These are phyloP conservation scores for Talaromyces ruber DNA, from an alignment of 495 filamentous ascomycete species.

Conservation along the genomic window DNA sequence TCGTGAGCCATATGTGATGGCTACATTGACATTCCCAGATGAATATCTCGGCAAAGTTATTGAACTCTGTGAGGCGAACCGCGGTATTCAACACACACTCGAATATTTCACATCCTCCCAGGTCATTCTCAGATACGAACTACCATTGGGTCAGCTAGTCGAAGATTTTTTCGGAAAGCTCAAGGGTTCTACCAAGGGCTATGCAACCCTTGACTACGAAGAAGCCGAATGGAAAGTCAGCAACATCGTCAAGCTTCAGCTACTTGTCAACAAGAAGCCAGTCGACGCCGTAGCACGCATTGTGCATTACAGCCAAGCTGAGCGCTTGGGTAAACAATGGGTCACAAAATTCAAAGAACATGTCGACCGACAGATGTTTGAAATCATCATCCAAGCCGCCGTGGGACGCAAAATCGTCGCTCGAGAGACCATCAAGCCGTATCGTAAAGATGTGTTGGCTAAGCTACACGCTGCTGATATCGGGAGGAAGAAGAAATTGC, in stretches of 20 bases:
- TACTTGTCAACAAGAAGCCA: conserved; percentile 85
- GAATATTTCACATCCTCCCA: conserved; percentile 91
- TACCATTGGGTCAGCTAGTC: conserved; percentile 81
- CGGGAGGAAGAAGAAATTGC: conserved; percentile 68
- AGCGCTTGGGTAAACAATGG: conserved; percentile 73
- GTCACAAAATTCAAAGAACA: conserved; percentile 96
- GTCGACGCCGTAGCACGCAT: conserved; percentile 93
- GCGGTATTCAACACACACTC: conserved; percentile 75
- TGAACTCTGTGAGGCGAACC: conserved; percentile 85
- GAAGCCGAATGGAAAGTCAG: conserved; percentile 80
- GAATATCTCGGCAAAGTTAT: conserved; percentile 92
- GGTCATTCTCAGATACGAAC: conserved; percentile 87
- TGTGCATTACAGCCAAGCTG: conserved; percentile 70
- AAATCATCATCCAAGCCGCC: conserved; percentile 89
- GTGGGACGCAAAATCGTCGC: conserved; percentile 79
- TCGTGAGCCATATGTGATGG: conserved; percentile 79
- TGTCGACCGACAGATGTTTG: conserved; percentile 92
- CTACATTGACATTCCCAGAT: conserved; percentile 85
- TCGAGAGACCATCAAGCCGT: conserved; percentile 91
- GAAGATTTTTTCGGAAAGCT: conserved; percentile 97
- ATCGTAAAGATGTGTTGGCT: conserved; percentile 86
- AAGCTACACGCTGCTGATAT: conserved; percentile 93
- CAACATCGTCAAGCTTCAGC: conserved; percentile 79
- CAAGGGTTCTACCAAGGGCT: conserved; percentile 78
- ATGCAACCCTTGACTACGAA: conserved; percentile 88